Percentiles rank a stretch among this genome's conserved stretches.
Evolutionary conservation across 2,329 filamentous ascomycete genomes (phyloP).

Genomic region (Trichoderma atroviride): DNA sequence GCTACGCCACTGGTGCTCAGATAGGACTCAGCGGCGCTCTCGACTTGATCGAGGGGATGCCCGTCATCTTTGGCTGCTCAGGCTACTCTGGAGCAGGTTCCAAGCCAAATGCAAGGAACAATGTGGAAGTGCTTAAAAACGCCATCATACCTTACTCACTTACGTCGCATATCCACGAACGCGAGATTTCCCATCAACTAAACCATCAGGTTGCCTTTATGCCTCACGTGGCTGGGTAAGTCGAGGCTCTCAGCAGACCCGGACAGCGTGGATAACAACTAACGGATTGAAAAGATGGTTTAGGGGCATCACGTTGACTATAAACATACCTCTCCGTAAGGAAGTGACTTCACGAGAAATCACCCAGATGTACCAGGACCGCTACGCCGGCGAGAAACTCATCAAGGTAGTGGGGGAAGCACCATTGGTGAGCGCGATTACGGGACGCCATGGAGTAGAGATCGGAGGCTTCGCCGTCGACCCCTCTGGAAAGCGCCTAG

Average conservation of each 20-base stretch:
- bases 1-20: conserved; percentile 92
- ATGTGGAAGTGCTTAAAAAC: conserved; percentile 62
- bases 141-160: conserved; percentile 52
- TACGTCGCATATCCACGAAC: conserved; percentile 93
- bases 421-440: background rate
- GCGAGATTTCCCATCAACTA: conserved; percentile 74
- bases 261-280: background rate
- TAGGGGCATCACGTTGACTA: conserved; percentile 89
- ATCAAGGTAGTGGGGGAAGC: background rate
- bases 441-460: conserved; percentile 74
- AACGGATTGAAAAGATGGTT: conserved; percentile 65
- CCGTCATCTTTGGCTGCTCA: conserved; percentile 57
- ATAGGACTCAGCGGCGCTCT: background rate
- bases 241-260: background rate
- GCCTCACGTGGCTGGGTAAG: conserved; percentile 63
- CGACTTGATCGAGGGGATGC: background rate
- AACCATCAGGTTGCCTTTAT: conserved; percentile 78
- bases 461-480: conserved; percentile 69
- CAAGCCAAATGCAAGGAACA: conserved; percentile 92
- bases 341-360: conserved; percentile 90
- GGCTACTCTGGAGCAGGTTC: conserved; percentile 93
- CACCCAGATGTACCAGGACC: conserved; percentile 90
- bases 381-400: conserved; percentile 63
- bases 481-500: background rate
- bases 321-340: conserved; percentile 84